A percentile compares a stretch with the other conserved stretches of the same genome.
Evolutionary conservation across 768 basidiomycete species (phyloP).

Genomic region (Boletus eberwhitei): DNA sequence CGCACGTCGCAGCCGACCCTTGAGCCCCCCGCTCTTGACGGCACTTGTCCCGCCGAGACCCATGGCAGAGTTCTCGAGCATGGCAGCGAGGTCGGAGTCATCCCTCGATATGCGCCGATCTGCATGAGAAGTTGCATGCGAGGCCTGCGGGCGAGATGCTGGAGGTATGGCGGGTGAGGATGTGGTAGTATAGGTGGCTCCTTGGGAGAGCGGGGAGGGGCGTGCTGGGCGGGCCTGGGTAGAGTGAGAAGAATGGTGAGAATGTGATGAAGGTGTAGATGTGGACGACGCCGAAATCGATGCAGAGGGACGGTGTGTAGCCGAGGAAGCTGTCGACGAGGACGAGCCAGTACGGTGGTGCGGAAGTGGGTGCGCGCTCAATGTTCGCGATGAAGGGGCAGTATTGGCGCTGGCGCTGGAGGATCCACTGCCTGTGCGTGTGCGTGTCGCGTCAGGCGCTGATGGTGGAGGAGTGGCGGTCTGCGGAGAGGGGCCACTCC

Average conservation of each 20-base stretch:
- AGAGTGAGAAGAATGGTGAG: conserved; percentile 23
- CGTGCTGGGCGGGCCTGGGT: conserved; percentile 29
- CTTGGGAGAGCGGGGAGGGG: conserved; percentile 35
- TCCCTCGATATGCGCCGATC: conserved; percentile 78
- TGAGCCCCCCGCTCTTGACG: conserved; percentile 67
- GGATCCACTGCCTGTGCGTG: conserved; percentile 31
- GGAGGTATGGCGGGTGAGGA: conserved; percentile 12
- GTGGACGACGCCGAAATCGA: conserved; percentile 29
- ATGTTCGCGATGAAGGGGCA: conserved; percentile 9
- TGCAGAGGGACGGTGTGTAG: conserved; percentile 24
- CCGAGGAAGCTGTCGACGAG: conserved; percentile 23
- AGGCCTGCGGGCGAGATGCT: conserved; percentile 23
- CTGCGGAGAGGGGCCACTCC: conserved; percentile 34
- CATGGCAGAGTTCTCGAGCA: conserved; percentile 41
- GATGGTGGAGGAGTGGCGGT: conserved; percentile 26
- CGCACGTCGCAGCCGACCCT: conserved; percentile 71
- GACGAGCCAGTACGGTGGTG: conserved; percentile 34
- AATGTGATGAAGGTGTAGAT: conserved; percentile 29
- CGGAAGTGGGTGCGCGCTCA: conserved; percentile 26
- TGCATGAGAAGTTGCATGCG: conserved; percentile 48
- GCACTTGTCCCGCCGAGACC: conserved; percentile 32
- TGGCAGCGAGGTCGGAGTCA: conserved; percentile 64
- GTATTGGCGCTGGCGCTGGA: conserved; percentile 18
- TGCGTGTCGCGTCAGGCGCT: conserved; percentile 23
- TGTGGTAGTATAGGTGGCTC: conserved; percentile 23